Evolutionary conservation across 2,329 filamentous ascomycete species (phyloP), one percentile per base, ranked within the genome.

Genomic region (Ophiocordyceps unilateralis): DNA sequence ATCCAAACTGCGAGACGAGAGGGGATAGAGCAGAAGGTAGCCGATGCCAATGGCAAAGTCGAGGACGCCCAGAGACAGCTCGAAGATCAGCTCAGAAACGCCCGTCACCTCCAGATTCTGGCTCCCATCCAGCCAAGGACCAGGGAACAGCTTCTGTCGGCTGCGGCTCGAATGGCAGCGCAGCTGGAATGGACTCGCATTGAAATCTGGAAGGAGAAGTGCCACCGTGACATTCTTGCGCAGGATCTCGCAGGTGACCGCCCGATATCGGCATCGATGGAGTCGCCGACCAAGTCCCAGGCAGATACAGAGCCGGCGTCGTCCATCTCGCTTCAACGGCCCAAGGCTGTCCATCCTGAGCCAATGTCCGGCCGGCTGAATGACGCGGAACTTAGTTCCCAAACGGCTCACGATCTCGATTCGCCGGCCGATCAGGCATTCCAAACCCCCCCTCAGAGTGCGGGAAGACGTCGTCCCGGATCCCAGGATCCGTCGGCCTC

Each of bases 181-280:
- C 87, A 89, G 57, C 65, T 98, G 46, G 93, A 91, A 58, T 95
- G 89, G 89, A 79, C 81, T n/a, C 74, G 89, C 47, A 81, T 93
- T 57, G 86, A 94, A 50, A 91, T 95, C 19, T 95, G 88, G 86
- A 83, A 80, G 43, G 74, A 89, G 53, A 89, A 78, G 55, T 95
- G 88, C 50, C 88, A 98, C 59, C 79, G 81, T 37, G 89, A 95
- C 53, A 88, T 96, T 46, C 65, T 98, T 19, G 68, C 78, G 5
- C 72, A 87, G 60, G 91, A 98, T 56, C 66, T 96, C 9, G 82
- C 89, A 43, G 85, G 94, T 50, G 88, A 94, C 39, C 47, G 49
- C 24, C 53, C 55, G 28, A 49, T 44, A 12, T 32, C 45, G 32
- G 43, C 41, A 38, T 44, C 46, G 7, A 46, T 45, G 20, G 23